Conservation (phyloP, 2,329 filamentous ascomycete species). For the Juglanconis oblonga region DNA sequence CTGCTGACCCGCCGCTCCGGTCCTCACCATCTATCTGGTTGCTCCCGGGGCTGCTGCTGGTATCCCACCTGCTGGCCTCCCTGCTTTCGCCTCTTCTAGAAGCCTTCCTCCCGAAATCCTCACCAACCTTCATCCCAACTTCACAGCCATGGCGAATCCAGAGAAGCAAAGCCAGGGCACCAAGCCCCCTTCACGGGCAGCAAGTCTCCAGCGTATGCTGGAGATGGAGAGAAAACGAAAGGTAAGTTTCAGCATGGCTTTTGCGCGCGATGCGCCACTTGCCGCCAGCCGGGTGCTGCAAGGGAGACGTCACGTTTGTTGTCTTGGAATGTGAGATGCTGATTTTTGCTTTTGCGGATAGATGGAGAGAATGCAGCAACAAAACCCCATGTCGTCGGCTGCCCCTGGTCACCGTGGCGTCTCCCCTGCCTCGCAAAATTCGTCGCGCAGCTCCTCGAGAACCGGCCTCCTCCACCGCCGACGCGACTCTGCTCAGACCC, state of each 20-base stretch:
- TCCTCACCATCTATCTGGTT: neutral
- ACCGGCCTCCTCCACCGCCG: constrained; percentile 16
- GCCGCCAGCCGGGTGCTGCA: neutral
- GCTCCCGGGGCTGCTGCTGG: neutral
- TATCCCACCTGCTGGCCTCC: neutral
- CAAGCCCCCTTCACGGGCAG: constrained; percentile 33
- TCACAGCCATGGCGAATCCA: constrained; percentile 13
- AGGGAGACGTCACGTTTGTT: neutral
- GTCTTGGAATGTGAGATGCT: constrained; percentile 5
- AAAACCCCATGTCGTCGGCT: neutral
- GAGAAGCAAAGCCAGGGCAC: constrained; percentile 16
- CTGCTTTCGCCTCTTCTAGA: neutral
- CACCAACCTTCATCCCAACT: neutral
- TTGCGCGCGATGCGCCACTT: constrained; percentile 4
- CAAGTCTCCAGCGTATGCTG: constrained; percentile 57
- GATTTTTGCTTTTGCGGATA: constrained; percentile 20
- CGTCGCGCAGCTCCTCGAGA: constrained; percentile 5
- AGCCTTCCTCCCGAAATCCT: neutral
- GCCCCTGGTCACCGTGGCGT: constrained; percentile 15
- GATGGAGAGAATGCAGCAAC: constrained; percentile 28
- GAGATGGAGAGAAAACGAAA: constrained; percentile 57
- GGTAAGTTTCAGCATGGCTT: constrained; percentile 36
- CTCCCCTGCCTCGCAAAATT: constrained; percentile 13
- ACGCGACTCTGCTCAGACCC: constrained; percentile 12
- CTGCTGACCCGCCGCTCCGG: neutral